phyloP scores from a whole-genome alignment of 345 rosid genomes.

The Gossypium anomalum region DNA sequence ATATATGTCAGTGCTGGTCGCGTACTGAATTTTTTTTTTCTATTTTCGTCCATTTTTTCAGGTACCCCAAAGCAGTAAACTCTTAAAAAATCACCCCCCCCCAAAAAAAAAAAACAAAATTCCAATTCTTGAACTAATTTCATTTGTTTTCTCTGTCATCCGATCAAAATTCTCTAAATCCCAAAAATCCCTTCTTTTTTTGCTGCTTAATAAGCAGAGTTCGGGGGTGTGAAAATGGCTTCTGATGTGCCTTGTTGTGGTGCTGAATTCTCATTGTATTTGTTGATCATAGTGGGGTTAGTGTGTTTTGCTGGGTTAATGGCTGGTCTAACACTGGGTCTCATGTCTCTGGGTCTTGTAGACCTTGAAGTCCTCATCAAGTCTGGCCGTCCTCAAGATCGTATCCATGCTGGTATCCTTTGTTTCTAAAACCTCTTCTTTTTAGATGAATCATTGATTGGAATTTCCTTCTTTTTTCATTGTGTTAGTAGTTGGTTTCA shows the following conservation, averaged over 20 bases:
- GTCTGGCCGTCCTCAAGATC: constrained; percentile 88
- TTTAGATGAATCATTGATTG: constrained; percentile 1
- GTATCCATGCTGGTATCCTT: constrained; percentile 60
- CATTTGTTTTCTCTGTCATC: background rate
- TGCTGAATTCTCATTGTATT: constrained; percentile 38
- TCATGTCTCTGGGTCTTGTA: constrained; percentile 92
- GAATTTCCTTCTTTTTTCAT: background rate
- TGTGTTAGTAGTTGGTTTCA: background rate
- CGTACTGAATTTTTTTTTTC: background rate
- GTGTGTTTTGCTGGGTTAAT: constrained; percentile 82
- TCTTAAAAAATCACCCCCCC: background rate
- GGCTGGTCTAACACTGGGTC: constrained; percentile 95
- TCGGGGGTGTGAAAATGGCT: constrained; percentile 10
- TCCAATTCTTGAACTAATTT: background rate
- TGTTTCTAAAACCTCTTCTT: background rate
- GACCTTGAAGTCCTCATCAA: constrained; percentile 94
- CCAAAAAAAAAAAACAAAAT: background rate
- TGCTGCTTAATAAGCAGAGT: background rate
- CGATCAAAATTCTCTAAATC: constrained; percentile 5
- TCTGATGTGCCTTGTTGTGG: constrained; percentile 40
- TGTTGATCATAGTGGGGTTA: constrained; percentile 48
- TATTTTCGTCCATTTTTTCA: background rate
- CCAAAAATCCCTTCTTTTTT: background rate
- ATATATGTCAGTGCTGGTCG: background rate
- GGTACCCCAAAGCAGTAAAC: background rate